Evolutionary conservation across 257 asterid species (phyloP), one percentile per base, ranked within the genome.

Genomic region (Marsdenia floribunda): DNA sequence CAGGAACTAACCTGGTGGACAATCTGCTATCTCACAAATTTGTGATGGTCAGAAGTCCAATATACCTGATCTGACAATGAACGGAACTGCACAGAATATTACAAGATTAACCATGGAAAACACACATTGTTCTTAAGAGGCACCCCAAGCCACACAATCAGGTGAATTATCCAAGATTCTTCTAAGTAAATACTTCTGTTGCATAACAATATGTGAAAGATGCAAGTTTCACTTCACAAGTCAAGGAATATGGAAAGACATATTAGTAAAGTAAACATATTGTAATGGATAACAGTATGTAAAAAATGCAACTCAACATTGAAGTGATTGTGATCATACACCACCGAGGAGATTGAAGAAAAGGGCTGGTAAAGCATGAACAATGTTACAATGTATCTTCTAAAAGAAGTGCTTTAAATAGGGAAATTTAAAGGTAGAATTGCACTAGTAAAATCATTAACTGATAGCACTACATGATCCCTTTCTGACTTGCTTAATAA

Each of bases 51-150:
- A 53, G 84, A 73, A 70, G 90, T 87, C 68, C 91, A 90, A 81
- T 92, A 92, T 77, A 92, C 89, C 88, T 92, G 98, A 86, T 92
- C 98, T 24, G 98, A 92, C 81, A 92, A 80, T n/a, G 97, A 87
- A 18, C 96, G 96, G 76, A 92, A 92, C 95, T 86, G 81, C 80
- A 81, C 70, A 78, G 50, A 64, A 63, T 54, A 38, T 16, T 49
- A 68, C 19, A 33, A 50, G 57, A 29, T 55, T 49, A 80, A 44
- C 24, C 73, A 60, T 11, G 37, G 44, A 24, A 65, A 42, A 40
- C 13, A 74, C 33, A 29, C 11, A 55, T 44, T 8, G 26, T 66
- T 18, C 37, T 15, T 59, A 44, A 42, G 42, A 64, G 70, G 42
- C 55, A 44, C 54, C 29, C 35, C 52, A 67, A 73, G 40, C 16